Evolutionary conservation across 805 yeast species (phyloP).

Genomic region (Starmerella bombicola): DNA sequence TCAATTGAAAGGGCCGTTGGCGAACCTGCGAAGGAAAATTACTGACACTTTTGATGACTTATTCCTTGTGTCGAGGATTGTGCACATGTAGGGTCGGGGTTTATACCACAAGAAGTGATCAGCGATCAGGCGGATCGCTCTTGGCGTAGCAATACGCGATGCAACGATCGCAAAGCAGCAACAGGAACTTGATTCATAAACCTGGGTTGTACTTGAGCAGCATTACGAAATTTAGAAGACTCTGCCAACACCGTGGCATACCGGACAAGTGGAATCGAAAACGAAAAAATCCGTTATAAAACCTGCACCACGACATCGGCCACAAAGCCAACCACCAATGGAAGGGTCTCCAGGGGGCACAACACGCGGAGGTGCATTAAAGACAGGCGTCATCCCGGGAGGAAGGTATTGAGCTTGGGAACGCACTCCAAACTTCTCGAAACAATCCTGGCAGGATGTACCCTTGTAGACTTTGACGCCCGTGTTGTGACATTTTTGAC

Average conservation of each 20-base stretch:
- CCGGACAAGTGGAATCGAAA: slow-evolving; percentile 49
- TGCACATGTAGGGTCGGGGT: too few species aligned
- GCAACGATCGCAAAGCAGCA: too few species aligned
- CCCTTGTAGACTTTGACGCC: slow-evolving; percentile 50
- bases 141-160: too few species aligned
- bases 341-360: slow-evolving; percentile 69
- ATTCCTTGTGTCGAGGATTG: too few species aligned
- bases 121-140: too few species aligned
- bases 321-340: slow-evolving; percentile 62
- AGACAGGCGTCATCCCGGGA: slow-evolving; percentile 25
- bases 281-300: slow-evolving; percentile 40
- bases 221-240: slow-evolving; percentile 14
- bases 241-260: slow-evolving; percentile 50
- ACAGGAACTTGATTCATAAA: too few species aligned
- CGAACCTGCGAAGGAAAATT: too few species aligned
- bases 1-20: too few species aligned
- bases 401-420: slow-evolving; percentile 18
- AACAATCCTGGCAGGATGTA: slow-evolving; percentile 53
- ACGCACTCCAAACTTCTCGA: slow-evolving; percentile 37
- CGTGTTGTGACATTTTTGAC: slow-evolving; percentile 60
- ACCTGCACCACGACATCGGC: slow-evolving; percentile 59
- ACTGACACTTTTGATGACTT: too few species aligned
- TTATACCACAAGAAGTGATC: too few species aligned
- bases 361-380: slow-evolving; percentile 24
- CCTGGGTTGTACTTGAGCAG: too few species aligned